Evolutionary conservation across 495 filamentous ascomycete genomes (phyloP), one percentile per base, ranked within the genome.

Genomic region (Pseudoneurospora amorphoporcata): DNA sequence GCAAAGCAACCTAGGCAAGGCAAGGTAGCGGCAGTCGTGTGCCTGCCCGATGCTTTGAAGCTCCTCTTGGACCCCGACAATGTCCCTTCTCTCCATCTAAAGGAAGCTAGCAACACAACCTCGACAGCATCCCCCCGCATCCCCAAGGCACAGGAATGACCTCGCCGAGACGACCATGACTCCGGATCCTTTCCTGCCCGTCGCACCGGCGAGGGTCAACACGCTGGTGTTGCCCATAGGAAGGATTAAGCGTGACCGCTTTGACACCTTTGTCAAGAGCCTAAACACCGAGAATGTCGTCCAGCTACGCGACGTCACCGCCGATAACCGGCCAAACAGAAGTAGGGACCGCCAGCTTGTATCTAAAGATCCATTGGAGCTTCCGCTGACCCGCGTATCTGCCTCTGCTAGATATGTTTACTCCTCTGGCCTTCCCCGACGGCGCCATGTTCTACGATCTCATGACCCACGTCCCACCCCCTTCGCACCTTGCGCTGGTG

Each of bases 401-500:
- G 58, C 73, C 75, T 72, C 73, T 74, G 73, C 38, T 78, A 97
- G 94, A 94, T 77, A 94, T 97, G 90, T 97, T 99, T 80, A 96
- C 94, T 58, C 95, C 95, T 37, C 85, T 97, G 75, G 94, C 93
- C 3, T 98, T 97, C 79, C 95, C 95, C 9, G 88, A 89, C 73
- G 95, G 95, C 71, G 88, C 90, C 74, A 91, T 99, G 75, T 87
- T 98, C 73, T 98, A 96, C 86, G 92, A 97, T 79, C 86, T 98
- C 70, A 90, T 92, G 45, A 93, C 91, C 69, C 91, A 92, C 73
- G 84, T 92, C 74, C 89, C 93, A 68, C 87, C 92, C 42, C 86
- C 91, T 42, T 91, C 92, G 43, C 93, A 94, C 78, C 83, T 93
- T 19, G 87, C 91, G 29, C 80, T 95, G 39, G 91, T 91, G 17